Percentiles rank a stretch among this genome's conserved stretches.
phyloP scores from a whole-genome alignment of 371 early-diverging fungal genomes.

The Sporodiniella umbellata region DNA sequence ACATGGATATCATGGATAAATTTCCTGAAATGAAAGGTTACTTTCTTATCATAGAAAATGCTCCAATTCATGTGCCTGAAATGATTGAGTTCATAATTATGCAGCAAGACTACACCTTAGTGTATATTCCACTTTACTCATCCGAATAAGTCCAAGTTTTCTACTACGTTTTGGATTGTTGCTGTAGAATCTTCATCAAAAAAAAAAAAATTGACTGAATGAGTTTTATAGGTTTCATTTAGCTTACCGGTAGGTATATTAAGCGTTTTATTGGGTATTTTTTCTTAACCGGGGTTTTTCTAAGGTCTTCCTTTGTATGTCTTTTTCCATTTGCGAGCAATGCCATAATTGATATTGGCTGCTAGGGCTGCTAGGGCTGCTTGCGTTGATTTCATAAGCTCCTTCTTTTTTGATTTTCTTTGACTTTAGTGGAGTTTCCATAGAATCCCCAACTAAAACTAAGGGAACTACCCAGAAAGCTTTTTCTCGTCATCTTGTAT shows the following conservation, averaged over 20 bases:
- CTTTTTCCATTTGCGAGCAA: constrained; percentile 16
- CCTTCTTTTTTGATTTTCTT: too few relatives aligned
- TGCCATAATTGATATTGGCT: constrained; percentile 16
- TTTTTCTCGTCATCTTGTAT: too few relatives aligned
- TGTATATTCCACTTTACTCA: constrained; percentile 8
- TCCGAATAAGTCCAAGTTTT: constrained; percentile 12
- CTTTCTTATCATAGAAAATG: constrained; percentile 11
- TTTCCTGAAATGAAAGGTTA: constrained; percentile 3
- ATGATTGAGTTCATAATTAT: constrained; percentile 8
- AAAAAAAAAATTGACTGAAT: constrained; percentile 11
- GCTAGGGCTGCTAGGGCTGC: constrained; percentile 13
- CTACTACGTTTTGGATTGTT: constrained; percentile 17
- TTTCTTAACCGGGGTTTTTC: constrained; percentile 17
- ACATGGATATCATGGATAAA: constrained; percentile 14
- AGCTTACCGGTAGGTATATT: constrained; percentile 12
- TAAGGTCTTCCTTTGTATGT: constrained; percentile 10
- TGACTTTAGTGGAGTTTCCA: too few relatives aligned
- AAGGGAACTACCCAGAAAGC: too few relatives aligned
- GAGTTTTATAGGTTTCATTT: constrained; percentile 17
- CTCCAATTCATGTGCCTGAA: constrained; percentile 15
- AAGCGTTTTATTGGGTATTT: constrained; percentile 12
- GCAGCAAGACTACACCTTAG: background rate
- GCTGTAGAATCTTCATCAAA: constrained; percentile 18
- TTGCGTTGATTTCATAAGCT: constrained; percentile 13
- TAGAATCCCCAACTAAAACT: too few relatives aligned